These are phyloP conservation scores for Pseudoturritis turrita DNA, from an alignment of 345 rosid species.

Conservation along the genomic window DNA sequence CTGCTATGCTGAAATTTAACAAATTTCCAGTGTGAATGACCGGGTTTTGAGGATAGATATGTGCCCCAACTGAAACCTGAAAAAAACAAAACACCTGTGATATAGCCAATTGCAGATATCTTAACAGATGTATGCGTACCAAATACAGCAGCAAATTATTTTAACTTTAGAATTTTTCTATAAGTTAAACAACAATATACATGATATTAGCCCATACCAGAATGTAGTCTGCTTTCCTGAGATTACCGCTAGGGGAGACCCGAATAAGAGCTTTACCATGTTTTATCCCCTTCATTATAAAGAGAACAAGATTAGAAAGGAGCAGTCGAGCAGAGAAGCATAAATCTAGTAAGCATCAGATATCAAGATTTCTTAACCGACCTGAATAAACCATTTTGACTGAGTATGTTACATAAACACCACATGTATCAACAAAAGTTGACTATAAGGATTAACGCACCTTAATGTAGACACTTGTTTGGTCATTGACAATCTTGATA, in stretches of 20 bases:
- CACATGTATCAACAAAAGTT: not conserved
- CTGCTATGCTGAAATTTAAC: slow-evolving; percentile 57
- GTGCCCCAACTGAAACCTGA: slow-evolving; percentile 89
- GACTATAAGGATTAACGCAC: slow-evolving; percentile 33
- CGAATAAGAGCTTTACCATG: slow-evolving; percentile 78
- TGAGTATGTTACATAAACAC: not conserved
- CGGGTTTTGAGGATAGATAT: slow-evolving; percentile 66
- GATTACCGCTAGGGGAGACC: slow-evolving; percentile 45
- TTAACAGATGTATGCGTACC: not conserved
- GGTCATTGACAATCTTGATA: slow-evolving; percentile 35
- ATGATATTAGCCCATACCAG: slow-evolving; percentile 45
- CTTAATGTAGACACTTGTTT: slow-evolving; percentile 57
- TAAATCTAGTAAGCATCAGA: slow-evolving; percentile 10
- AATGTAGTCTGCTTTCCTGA: slow-evolving; percentile 63
- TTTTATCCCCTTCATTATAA: slow-evolving; percentile 53
- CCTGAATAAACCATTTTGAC: not conserved
- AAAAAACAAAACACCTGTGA: slow-evolving; percentile 10
- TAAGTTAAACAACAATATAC: not conserved
- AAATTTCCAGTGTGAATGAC: slow-evolving; percentile 50
- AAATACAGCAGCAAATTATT: not conserved
- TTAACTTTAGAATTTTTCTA: not conserved
- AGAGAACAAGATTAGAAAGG: not conserved
- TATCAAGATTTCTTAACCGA: not conserved
- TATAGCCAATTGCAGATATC: slow-evolving; percentile 2
- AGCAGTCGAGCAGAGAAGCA: not conserved